phyloP scores from a whole-genome alignment of 169 alveolate species.

The Theileria orientalis region DNA sequence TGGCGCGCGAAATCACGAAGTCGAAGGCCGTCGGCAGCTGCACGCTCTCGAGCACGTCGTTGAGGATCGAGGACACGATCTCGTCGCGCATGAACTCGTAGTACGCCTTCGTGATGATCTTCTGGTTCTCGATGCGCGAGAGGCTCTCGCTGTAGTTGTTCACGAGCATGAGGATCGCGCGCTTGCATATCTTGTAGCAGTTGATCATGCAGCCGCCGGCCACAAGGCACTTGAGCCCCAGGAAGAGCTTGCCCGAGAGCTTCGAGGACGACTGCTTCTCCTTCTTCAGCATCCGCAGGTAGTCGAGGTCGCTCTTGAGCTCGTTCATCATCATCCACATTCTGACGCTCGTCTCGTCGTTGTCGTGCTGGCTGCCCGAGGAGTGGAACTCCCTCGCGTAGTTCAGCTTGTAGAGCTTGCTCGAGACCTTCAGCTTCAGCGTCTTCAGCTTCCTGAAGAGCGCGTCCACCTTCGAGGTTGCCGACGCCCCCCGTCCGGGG shows the following conservation, averaged over 20 bases:
- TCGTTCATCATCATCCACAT: slow-evolving; percentile 21
- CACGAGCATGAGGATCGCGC: slow-evolving; percentile 11
- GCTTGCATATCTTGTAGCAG: slow-evolving; percentile 4
- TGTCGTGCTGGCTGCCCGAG: neutral
- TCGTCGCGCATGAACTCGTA: slow-evolving; percentile 36
- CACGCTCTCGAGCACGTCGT: slow-evolving; percentile 21
- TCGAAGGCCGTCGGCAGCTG: slow-evolving; percentile 48
- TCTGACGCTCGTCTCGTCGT: neutral
- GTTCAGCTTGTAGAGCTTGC: neutral
- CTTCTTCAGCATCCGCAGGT: slow-evolving; percentile 28
- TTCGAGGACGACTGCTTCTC: slow-evolving; percentile 30
- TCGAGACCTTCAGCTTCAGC: neutral
- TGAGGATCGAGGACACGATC: slow-evolving; percentile 20
- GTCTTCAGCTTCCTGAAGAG: neutral
- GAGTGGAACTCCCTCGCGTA: neutral
- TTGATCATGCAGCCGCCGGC: slow-evolving; percentile 33
- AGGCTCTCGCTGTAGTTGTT: slow-evolving; percentile 4
- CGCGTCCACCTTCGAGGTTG: neutral
- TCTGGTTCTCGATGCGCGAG: slow-evolving; percentile 2
- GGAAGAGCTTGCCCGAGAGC: slow-evolving; percentile 11
- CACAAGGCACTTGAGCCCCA: slow-evolving; percentile 8
- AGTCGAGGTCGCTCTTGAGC: slow-evolving; percentile 29
- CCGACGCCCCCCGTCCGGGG: neutral
- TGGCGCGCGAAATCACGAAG: slow-evolving; percentile 39
- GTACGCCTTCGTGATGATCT: slow-evolving; percentile 26